phyloP scores from a whole-genome alignment of 2,329 filamentous ascomycete genomes.

The Cytospora piceae region DNA sequence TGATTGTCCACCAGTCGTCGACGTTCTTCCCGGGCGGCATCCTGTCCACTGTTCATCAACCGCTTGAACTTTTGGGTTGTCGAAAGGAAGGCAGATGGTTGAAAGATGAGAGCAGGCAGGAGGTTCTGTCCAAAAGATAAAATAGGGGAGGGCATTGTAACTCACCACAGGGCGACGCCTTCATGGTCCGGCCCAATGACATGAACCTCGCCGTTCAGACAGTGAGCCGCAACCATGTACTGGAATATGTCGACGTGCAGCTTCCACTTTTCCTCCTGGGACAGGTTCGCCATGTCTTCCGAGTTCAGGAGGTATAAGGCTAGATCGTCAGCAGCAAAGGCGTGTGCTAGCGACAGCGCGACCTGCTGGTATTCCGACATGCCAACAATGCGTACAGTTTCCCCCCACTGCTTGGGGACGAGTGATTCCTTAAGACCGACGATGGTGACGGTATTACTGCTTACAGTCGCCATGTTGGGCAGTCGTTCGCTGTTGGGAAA shows the following conservation, averaged over 20 bases:
- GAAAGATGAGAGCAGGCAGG: background rate
- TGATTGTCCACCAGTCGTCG: constrained; percentile 71
- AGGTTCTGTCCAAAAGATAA: background rate
- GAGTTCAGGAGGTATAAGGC: constrained; percentile 76
- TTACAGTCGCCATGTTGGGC: constrained; percentile 50
- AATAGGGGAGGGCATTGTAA: constrained; percentile 30
- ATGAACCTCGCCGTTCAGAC: constrained; percentile 73
- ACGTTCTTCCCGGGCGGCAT: constrained; percentile 75
- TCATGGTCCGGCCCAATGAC: constrained; percentile 77
- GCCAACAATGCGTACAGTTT: constrained; percentile 64
- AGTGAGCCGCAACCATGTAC: constrained; percentile 76
- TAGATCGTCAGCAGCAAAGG: constrained; percentile 76
- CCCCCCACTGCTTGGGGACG: constrained; percentile 56
- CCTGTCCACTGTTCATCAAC: constrained; percentile 49
- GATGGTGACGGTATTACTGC: constrained; percentile 37
- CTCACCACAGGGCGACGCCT: constrained; percentile 78
- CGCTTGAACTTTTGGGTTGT: constrained; percentile 4
- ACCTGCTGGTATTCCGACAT: constrained; percentile 73
- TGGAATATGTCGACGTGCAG: constrained; percentile 78
- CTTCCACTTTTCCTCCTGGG: constrained; percentile 72
- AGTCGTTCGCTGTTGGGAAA: constrained; percentile 11
- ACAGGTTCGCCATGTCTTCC: constrained; percentile 65
- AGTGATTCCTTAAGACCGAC: constrained; percentile 49
- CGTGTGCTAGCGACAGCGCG: constrained; percentile 72
- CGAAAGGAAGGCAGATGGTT: background rate